Evolutionary conservation across 2,329 filamentous ascomycete genomes (phyloP).

Genomic region (Colletotrichum melonis): DNA sequence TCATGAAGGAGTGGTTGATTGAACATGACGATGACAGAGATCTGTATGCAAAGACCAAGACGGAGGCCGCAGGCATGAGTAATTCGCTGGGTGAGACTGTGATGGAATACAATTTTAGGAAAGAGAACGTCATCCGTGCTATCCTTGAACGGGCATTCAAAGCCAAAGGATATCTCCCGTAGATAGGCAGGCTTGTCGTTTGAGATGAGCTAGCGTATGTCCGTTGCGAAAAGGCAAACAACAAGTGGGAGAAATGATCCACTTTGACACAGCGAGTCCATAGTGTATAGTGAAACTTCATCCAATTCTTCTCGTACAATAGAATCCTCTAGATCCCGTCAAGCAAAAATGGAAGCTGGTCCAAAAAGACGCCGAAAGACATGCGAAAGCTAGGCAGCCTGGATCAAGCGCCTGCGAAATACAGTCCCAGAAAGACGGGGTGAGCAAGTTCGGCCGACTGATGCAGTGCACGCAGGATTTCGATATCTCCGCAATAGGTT

Average conservation of each 20-base stretch:
- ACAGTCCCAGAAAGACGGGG: too few relatives aligned
- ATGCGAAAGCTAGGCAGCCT: too few relatives aligned
- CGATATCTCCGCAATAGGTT: too few relatives aligned
- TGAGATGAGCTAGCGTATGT: background rate
- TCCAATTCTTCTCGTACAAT: too few relatives aligned
- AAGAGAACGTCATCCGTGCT: slow-evolving; percentile 51
- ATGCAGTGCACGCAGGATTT: too few relatives aligned
- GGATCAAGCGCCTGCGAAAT: too few relatives aligned
- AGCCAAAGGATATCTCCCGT: slow-evolving; percentile 40
- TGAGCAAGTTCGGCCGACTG: too few relatives aligned
- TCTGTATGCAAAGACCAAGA: slow-evolving; percentile 53
- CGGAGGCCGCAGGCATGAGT: slow-evolving; percentile 45
- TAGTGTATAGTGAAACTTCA: too few relatives aligned
- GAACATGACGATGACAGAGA: slow-evolving; percentile 49
- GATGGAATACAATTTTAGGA: slow-evolving; percentile 53
- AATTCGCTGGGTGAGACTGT: slow-evolving; percentile 46
- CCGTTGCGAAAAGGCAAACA: background rate
- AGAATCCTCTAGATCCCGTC: too few relatives aligned
- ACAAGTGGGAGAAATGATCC: background rate
- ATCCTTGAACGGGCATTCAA: slow-evolving; percentile 48
- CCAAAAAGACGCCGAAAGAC: too few relatives aligned
- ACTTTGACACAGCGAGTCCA: too few relatives aligned
- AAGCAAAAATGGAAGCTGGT: too few relatives aligned
- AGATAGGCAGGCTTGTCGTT: background rate
- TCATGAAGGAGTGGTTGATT: slow-evolving; percentile 59